phyloP scores from a whole-genome alignment of 2,329 filamentous ascomycete species.

The Colletotrichum acutatum region DNA sequence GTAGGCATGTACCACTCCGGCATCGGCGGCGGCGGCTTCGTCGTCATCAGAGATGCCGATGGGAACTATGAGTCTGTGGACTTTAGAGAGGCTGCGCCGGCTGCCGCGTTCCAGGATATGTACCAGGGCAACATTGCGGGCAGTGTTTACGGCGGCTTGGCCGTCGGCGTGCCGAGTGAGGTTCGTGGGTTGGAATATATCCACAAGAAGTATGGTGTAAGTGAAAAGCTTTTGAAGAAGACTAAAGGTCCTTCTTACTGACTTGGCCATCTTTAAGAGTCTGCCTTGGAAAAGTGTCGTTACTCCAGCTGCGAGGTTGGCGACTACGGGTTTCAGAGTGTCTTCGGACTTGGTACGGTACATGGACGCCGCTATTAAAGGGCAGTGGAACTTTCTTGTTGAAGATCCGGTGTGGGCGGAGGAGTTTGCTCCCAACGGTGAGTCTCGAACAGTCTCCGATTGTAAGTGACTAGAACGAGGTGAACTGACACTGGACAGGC shows the following conservation, averaged over 20 bases:
- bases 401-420: slow-evolving; percentile 83
- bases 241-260: neutral
- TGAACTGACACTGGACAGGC: slow-evolving; percentile 50
- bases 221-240: slow-evolving; percentile 16
- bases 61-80: slow-evolving; percentile 89
- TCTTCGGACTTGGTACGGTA: slow-evolving; percentile 80
- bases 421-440: slow-evolving; percentile 87
- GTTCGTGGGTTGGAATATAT: slow-evolving; percentile 82
- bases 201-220: slow-evolving; percentile 76
- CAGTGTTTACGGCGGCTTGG: slow-evolving; percentile 78
- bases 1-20: slow-evolving; percentile 83
- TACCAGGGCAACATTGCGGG: slow-evolving; percentile 75
- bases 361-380: slow-evolving; percentile 65
- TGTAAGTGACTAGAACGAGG: neutral
- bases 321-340: slow-evolving; percentile 78
- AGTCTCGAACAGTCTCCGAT: neutral
- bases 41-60: slow-evolving; percentile 77
- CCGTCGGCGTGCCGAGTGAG: slow-evolving; percentile 78
- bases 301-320: slow-evolving; percentile 78
- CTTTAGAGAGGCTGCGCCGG: slow-evolving; percentile 89
- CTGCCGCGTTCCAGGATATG: slow-evolving; percentile 86
- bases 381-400: slow-evolving; percentile 71
- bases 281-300: slow-evolving; percentile 79
- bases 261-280: slow-evolving; percentile 42
- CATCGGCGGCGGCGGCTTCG: slow-evolving; percentile 91